Evolutionary conservation across 495 filamentous ascomycete species (phyloP).

Genomic region (Talaromyces wortmannii): DNA sequence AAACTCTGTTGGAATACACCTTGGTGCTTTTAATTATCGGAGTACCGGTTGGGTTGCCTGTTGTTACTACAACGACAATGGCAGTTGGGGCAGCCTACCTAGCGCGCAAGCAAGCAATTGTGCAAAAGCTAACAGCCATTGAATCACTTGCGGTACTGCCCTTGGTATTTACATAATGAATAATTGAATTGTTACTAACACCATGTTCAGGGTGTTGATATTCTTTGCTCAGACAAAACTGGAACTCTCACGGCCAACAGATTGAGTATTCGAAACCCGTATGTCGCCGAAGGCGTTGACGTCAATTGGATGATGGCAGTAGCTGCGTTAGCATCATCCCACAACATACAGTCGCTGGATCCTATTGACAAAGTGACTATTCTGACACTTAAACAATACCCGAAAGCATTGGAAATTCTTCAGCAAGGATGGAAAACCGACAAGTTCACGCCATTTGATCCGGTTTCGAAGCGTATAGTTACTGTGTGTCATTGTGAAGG

Average conservation of each 20-base stretch:
- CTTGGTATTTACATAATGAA: background rate
- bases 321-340: constrained; percentile 63
- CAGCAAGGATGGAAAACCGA: constrained; percentile 60
- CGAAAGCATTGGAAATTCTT: constrained; percentile 58
- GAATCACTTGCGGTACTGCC: constrained; percentile 71
- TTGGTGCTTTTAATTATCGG: constrained; percentile 82
- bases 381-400: constrained; percentile 59
- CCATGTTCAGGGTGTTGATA: constrained; percentile 68
- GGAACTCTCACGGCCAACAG: constrained; percentile 65
- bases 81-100: constrained; percentile 92
- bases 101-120: constrained; percentile 91
- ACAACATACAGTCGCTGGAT: constrained; percentile 66
- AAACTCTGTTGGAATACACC: constrained; percentile 57
- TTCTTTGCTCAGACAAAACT: constrained; percentile 96
- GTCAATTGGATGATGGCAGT: constrained; percentile 73
- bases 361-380: constrained; percentile 71
- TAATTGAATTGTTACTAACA: constrained; percentile 4
- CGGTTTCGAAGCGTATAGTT: constrained; percentile 69
- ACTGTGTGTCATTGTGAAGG: constrained; percentile 54
- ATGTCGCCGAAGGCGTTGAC: constrained; percentile 64
- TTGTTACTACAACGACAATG: constrained; percentile 94
- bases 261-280: constrained; percentile 63
- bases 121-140: constrained; percentile 92
- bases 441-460: constrained; percentile 67
- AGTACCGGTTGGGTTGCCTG: constrained; percentile 93